Percentiles rank a stretch among this genome's conserved stretches.
phyloP scores from a whole-genome alignment of 768 basidiomycete genomes.

The Amanita rimosa region DNA sequence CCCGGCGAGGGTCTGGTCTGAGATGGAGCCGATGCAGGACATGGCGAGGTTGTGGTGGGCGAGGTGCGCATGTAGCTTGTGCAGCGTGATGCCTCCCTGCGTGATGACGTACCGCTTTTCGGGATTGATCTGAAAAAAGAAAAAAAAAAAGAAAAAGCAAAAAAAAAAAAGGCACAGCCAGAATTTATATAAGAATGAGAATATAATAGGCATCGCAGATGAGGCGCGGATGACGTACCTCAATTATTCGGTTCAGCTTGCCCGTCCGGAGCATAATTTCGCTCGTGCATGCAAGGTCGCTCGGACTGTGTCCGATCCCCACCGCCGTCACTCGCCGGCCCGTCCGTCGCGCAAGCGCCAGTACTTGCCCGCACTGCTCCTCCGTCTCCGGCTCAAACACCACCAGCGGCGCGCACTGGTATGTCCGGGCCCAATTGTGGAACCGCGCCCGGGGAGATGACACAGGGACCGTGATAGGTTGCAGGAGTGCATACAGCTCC shows the following conservation, averaged over 20 bases:
- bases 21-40: slow-evolving; percentile 91
- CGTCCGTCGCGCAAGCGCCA: slow-evolving; percentile 74
- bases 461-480: slow-evolving; percentile 40
- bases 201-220: no score
- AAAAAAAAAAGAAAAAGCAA: no score
- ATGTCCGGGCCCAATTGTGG: slow-evolving; percentile 84
- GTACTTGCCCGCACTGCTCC: slow-evolving; percentile 57
- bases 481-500: slow-evolving; percentile 41
- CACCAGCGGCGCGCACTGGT: slow-evolving; percentile 51
- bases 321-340: slow-evolving; percentile 64
- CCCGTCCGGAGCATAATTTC: slow-evolving; percentile 80
- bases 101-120: slow-evolving; percentile 58
- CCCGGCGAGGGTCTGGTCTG: slow-evolving; percentile 90
- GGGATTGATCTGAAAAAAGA: slow-evolving; percentile 54
- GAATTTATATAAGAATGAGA: no score
- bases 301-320: slow-evolving; percentile 89
- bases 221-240: slow-evolving; percentile 41
- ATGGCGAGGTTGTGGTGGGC: slow-evolving; percentile 65
- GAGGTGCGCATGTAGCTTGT: slow-evolving; percentile 61
- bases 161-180: no score
- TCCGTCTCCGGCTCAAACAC: slow-evolving; percentile 70
- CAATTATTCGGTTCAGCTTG: slow-evolving; percentile 57
- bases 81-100: slow-evolving; percentile 72
- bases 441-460: slow-evolving; percentile 35
- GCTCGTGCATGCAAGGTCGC: slow-evolving; percentile 84